These are phyloP conservation scores for Gentiana dahurica DNA, from an alignment of 257 asterid species.

Conservation along the genomic window DNA sequence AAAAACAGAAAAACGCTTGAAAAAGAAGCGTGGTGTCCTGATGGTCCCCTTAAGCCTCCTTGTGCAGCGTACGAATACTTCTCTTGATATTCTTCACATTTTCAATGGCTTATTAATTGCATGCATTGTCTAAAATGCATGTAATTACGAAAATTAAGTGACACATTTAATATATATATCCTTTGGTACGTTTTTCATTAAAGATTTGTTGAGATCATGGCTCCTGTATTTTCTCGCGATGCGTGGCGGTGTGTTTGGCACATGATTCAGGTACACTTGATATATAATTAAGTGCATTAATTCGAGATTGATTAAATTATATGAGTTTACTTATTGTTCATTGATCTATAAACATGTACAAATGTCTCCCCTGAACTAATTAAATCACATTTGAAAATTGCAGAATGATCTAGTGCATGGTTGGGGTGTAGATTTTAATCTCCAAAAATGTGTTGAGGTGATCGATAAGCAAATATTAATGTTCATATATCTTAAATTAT, in stretches of 20 bases:
- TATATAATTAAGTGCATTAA: neutral
- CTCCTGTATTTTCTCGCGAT: constrained; percentile 86
- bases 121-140: neutral
- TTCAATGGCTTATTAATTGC: neutral
- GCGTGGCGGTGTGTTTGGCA: constrained; percentile 98
- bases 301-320: constrained; percentile 2
- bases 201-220: constrained; percentile 95
- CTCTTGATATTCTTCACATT: neutral
- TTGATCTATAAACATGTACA: too few species aligned
- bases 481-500: neutral
- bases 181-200: constrained; percentile 4
- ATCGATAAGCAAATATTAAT: constrained; percentile 1
- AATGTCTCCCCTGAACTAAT: too few species aligned
- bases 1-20: constrained; percentile 36
- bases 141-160: neutral
- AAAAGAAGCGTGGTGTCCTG: constrained; percentile 62
- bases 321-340: neutral
- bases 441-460: constrained; percentile 78
- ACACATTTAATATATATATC: neutral
- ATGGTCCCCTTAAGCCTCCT: constrained; percentile 67
- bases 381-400: constrained; percentile 5
- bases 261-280: constrained; percentile 67
- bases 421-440: constrained; percentile 91
- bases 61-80: constrained; percentile 63
- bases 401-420: constrained; percentile 94